phyloP scores from a whole-genome alignment of 192 early-diverging fungal genomes.

The Thamnidium elegans region DNA sequence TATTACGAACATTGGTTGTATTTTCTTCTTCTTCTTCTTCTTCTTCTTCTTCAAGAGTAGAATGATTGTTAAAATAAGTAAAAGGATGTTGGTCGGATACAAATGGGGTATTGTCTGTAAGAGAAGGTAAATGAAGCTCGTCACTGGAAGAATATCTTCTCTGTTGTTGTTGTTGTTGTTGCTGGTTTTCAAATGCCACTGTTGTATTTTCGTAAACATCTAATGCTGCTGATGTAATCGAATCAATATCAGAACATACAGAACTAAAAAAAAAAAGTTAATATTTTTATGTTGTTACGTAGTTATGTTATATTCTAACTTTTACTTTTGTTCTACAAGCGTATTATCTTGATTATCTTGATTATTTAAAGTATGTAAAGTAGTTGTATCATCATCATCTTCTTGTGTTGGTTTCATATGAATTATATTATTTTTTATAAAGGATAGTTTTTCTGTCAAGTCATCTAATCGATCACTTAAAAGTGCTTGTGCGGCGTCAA shows the following conservation, averaged over 20 bases:
- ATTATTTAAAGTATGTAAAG: slow-evolving; percentile 13
- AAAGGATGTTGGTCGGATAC: slow-evolving; percentile 26
- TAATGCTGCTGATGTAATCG: slow-evolving; percentile 26
- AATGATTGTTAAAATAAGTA: slow-evolving; percentile 24
- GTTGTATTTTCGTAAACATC: slow-evolving; percentile 19
- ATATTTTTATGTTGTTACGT: background rate
- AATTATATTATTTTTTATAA: slow-evolving; percentile 34
- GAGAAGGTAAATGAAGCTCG: slow-evolving; percentile 15
- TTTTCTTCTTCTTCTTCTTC: background rate
- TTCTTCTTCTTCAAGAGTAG: background rate
- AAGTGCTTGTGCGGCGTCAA: slow-evolving; percentile 17
- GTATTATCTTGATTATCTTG: background rate
- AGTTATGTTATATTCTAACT: background rate
- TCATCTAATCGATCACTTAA: slow-evolving; percentile 27
- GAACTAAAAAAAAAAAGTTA: slow-evolving; percentile 2
- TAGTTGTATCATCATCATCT: background rate
- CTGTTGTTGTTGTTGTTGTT: background rate
- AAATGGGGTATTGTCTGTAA: slow-evolving; percentile 16
- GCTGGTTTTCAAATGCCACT: background rate
- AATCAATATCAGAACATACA: slow-evolving; percentile 23
- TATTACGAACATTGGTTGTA: slow-evolving; percentile 4
- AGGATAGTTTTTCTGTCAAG: slow-evolving; percentile 28
- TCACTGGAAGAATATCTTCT: background rate
- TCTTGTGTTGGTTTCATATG: slow-evolving; percentile 10
- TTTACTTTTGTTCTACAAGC: background rate